Evolutionary conservation across 208 protist species (phyloP).

Genomic region (Trypanosoma platydactyli): DNA sequence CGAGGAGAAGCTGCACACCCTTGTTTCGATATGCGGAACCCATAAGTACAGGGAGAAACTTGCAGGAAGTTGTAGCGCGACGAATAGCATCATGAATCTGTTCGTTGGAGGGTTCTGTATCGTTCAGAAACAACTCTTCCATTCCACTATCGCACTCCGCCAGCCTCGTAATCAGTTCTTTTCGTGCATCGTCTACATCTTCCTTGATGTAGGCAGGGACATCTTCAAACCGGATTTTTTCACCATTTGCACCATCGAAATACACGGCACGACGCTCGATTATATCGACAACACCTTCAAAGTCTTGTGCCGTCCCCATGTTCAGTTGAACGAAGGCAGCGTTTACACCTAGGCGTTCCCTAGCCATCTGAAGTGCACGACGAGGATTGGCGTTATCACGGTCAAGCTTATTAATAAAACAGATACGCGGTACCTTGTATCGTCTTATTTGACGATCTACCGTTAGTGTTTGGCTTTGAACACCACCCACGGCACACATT

Average conservation of each 20-base stretch:
- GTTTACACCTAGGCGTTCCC: slow-evolving; percentile 95
- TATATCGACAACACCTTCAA: slow-evolving; percentile 97
- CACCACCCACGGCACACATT: slow-evolving; percentile 94
- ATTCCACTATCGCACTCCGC: slow-evolving; percentile 96
- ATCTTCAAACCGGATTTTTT: slow-evolving; percentile 73
- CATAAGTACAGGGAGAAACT: slow-evolving; percentile 96
- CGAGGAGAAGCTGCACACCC: slow-evolving; percentile 98
- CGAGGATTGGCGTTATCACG: slow-evolving; percentile 92
- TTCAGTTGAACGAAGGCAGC: slow-evolving; percentile 96
- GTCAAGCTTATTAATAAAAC: slow-evolving; percentile 99
- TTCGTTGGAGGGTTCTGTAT: slow-evolving; percentile 87
- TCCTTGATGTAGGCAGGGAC: slow-evolving; percentile 87
- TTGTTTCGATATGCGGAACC: slow-evolving; percentile 99
- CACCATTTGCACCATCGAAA: slow-evolving; percentile 94
- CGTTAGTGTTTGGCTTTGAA: slow-evolving; percentile 98
- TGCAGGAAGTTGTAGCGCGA: slow-evolving; percentile 91
- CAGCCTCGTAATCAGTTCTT: slow-evolving; percentile 91
- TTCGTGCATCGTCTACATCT: slow-evolving; percentile 67
- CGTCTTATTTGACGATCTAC: slow-evolving; percentile 99
- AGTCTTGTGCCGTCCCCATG: slow-evolving; percentile 95
- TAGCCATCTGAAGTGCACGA: slow-evolving; percentile 78
- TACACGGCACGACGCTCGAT: slow-evolving; percentile 89
- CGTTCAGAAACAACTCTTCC: slow-evolving; percentile 94
- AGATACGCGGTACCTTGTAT: slow-evolving; percentile 97
- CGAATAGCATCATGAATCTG: slow-evolving; percentile 93